Base-by-base conservation (phyloP, 176 grass and related monocot species). In the Alopecurus myosuroides region DNA sequence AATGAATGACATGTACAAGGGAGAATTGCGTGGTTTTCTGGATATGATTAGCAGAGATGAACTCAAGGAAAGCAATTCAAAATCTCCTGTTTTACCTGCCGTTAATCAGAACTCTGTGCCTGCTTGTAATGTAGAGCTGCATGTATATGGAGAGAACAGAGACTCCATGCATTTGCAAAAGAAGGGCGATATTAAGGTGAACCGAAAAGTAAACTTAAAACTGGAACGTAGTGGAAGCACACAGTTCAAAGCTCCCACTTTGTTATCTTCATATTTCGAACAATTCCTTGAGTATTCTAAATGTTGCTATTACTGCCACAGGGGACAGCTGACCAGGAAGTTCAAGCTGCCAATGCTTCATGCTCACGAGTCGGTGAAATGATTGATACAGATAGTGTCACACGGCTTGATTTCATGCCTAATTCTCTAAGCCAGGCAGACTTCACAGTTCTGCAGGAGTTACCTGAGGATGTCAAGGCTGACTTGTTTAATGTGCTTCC, bases 1-100 rank as follows among this genome's bases (percentile, higher is more conserved):
- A 84, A 98, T 98, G 85, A 86, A 98, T 89, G 85, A 74, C 50
- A 79, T 90, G 84, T 95, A 98, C 81, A 92, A 92, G 71, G 96
- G 96, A 79, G 83, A 95, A 80, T 85, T 98, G 60, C 74, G 74
- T 70, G 70, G 85, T 92, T 85, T 92, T 74, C 76, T 98, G 22
- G 56, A 88, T 9, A 85, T 8, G 46, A 44, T 42, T 41, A 50
- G 70, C 56, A 22, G 46, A 22, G 85, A 74, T 46, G 82, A 87
- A 31, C 82, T 58, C 82, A 88, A 60, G 64, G 70, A 42, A 80
- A 83, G 18, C 31, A 20, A 25, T 78, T 84, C 77, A 74, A 88
- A 89, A 60, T 85, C 61, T 60, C 34, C 65, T 79, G 82, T 66
- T 81, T 68, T 77, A 26, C 58, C 74, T 26, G 77, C 63, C 14